Conservation (phyloP, 208 protist genomes). For the Leishmania tropica region DNA sequence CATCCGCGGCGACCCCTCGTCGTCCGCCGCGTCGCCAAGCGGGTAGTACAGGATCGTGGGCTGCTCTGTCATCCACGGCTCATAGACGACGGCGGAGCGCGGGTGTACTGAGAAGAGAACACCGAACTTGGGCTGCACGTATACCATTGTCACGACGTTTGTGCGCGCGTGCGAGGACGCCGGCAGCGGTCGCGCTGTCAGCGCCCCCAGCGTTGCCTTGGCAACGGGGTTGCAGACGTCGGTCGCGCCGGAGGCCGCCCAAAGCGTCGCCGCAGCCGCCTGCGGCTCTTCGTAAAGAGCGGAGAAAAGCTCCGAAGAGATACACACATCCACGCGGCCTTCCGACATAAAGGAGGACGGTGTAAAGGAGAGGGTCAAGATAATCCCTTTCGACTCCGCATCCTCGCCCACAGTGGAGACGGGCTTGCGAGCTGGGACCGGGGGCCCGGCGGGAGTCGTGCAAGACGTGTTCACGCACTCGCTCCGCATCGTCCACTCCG, state of each 20-base stretch:
- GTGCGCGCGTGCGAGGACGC: conserved; percentile 12
- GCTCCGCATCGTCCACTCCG: conserved; percentile 20
- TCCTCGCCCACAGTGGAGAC: neutral
- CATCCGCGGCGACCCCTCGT: conserved; percentile 25
- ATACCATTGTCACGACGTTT: conserved; percentile 41
- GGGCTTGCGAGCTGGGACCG: neutral
- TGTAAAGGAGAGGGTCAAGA: conserved; percentile 15
- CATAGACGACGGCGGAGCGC: conserved; percentile 37
- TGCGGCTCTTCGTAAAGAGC: conserved; percentile 16
- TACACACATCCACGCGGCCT: conserved; percentile 1
- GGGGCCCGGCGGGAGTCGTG: neutral
- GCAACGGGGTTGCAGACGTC: conserved; percentile 10
- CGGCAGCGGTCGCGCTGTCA: conserved; percentile 17
- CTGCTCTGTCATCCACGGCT: conserved; percentile 50
- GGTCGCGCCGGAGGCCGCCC: conserved; percentile 6
- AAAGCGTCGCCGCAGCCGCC: conserved; percentile 19
- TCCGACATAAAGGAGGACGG: conserved; percentile 13
- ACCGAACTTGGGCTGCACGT: conserved; percentile 46
- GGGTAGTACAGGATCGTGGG: conserved; percentile 61
- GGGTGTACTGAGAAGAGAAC: conserved; percentile 55
- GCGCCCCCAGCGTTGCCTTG: conserved; percentile 1
- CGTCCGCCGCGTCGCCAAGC: conserved; percentile 25
- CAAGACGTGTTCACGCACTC: neutral
- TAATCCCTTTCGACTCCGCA: neutral
- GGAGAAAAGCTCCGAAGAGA: conserved; percentile 16